These are phyloP conservation scores for Ophioceras dolichostomum DNA, from an alignment of 2,329 filamentous ascomycete genomes.

Conservation along the genomic window DNA sequence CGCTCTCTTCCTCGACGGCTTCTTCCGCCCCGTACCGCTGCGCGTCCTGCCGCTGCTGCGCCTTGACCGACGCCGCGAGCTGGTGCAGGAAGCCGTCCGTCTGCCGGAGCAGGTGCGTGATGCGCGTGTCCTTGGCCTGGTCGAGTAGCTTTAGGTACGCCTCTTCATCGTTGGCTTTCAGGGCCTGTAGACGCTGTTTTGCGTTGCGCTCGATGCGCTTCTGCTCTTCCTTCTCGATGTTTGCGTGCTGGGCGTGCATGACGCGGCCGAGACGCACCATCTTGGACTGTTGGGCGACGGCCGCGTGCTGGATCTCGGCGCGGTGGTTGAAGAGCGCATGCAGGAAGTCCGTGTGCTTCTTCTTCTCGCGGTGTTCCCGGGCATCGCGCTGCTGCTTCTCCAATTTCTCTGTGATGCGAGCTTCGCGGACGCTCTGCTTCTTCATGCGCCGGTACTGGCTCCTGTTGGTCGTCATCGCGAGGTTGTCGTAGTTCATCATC, in stretches of 20 bases:
- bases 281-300: conserved; percentile 56
- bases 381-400: conserved; percentile 98
- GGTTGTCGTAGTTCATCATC: conserved; percentile 91
- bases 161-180: conserved; percentile 98
- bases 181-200: conserved; percentile 96
- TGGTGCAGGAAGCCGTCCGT: conserved; percentile 96
- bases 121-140: conserved; percentile 98
- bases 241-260: conserved; percentile 83
- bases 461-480: conserved; percentile 94
- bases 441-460: conserved; percentile 86
- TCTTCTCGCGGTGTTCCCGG: conserved; percentile 90
- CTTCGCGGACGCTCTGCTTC: conserved; percentile 92
- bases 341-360: conserved; percentile 89
- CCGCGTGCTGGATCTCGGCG: conserved; percentile 60
- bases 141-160: conserved; percentile 96
- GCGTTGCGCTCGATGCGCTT: conserved; percentile 95
- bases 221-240: conserved; percentile 98
- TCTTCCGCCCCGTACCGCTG: conserved; percentile 63
- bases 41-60: conserved; percentile 75
- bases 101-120: conserved; percentile 90
- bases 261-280: conserved; percentile 77
- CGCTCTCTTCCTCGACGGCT: conserved; percentile 45
- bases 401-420: conserved; percentile 93
- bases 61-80: conserved; percentile 86
- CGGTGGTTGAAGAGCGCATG: conserved; percentile 76